Evolutionary conservation across 2,329 filamentous ascomycete species (phyloP), one percentile per base, ranked within the genome.

Genomic region (Fonsecaea monophora): DNA sequence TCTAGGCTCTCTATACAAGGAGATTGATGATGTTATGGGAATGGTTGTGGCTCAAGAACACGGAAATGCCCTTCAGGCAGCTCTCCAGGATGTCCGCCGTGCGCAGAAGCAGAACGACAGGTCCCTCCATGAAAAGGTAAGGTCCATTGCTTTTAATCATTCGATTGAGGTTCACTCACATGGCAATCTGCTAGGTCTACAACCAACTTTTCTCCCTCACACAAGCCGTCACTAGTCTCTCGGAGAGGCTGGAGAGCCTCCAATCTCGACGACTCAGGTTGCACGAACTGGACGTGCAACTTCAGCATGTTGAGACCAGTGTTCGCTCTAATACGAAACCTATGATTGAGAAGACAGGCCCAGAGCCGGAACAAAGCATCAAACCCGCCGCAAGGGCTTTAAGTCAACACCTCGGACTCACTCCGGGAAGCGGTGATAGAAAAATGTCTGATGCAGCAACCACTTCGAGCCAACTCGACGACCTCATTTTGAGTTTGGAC

Each of bases 1-100:
- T 30, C 60, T 73, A 25, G 55, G 54, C 34, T 64, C 69, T 9
- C 60, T 73, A 13, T 70, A 73, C 53, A 13, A 62, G 1, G 71
- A 73, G 35, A 69, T 73, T 32, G 67, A 71, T 35, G 67, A 72
- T 63, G 66, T 73, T 1, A 55, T 68, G 8, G 59, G 65, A 15
- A 72, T 73, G 68, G 34, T 70, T 9, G 62, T 73, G 9, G 54
- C 54, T 10, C 70, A 70, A 15, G 65, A 72, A 21, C 63, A 72
- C 40, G 62, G 60, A 7, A 50, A 60, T 34, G n/a, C 15, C n/a
- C 53, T 71, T 30, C 35, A 57, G 1, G 34, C 53, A 2, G 50
- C 65, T 13, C 21, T 67, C 15, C 38, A 40, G 18, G 30, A 42
- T n/a, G 50, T 72, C 15, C 32, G 60, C 1, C 40, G 30, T 4